These are phyloP conservation scores for Xylaria sp. DNA, from an alignment of 2,329 filamentous ascomycete species.

Conservation along the genomic window DNA sequence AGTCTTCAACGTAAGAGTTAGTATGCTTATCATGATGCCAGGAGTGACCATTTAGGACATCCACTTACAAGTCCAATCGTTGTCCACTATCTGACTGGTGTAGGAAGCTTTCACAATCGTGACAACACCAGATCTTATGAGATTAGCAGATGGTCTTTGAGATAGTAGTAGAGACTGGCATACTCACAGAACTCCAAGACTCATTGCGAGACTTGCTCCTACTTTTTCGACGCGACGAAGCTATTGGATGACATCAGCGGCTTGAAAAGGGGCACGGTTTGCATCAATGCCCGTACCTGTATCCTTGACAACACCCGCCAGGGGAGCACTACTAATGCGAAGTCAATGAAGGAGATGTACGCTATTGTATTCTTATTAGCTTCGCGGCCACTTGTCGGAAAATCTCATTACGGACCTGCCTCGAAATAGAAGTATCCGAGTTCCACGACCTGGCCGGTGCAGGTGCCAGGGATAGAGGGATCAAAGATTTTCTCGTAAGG, in stretches of 20 bases:
- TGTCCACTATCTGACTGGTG: conserved; percentile 10
- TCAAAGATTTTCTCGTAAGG: conserved; percentile 25
- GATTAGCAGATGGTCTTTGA: background rate
- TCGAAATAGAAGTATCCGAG: conserved; percentile 17
- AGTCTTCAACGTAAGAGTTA: conserved; percentile 9
- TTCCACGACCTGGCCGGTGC: conserved; percentile 1
- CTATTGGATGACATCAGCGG: conserved; percentile 8
- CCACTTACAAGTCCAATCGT: conserved; percentile 26
- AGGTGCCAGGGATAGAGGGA: conserved; percentile 12
- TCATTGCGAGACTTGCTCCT: conserved; percentile 23
- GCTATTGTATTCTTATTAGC: conserved; percentile 3
- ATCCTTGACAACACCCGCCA: conserved; percentile 22
- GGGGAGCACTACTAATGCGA: conserved; percentile 19
- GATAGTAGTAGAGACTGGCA: background rate
- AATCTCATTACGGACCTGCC: conserved; percentile 11
- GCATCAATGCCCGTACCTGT: conserved; percentile 8
- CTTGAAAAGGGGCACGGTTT: background rate
- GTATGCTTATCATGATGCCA: background rate
- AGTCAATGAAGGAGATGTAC: conserved; percentile 22
- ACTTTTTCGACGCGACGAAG: conserved; percentile 26
- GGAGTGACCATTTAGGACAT: background rate
- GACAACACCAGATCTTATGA: conserved; percentile 18
- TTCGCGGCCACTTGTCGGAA: background rate
- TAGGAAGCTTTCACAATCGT: conserved; percentile 21
- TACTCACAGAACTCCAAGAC: conserved; percentile 25